Conservation (phyloP, 345 rosid genomes). For the Reutealis trisperma region DNA sequence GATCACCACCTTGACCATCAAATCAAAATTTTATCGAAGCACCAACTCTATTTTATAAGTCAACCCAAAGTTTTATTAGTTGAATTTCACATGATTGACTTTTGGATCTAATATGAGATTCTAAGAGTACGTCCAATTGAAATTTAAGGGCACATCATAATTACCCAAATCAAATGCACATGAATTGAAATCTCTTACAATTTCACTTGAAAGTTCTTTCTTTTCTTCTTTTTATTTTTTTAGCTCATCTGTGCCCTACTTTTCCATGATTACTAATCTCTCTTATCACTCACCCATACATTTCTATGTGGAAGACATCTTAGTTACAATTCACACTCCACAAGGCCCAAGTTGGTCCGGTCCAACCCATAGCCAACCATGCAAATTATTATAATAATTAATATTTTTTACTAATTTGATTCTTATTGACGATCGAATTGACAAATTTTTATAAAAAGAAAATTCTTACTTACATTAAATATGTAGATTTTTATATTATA, state of each 20-base stretch:
- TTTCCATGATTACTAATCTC: constrained; percentile 13
- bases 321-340: constrained; percentile 32
- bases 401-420: too few relatives aligned
- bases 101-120: neutral
- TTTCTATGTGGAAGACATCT: constrained; percentile 30
- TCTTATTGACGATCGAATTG: too few relatives aligned
- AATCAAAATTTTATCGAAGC: neutral
- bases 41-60: neutral
- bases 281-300: neutral
- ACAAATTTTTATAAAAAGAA: too few relatives aligned
- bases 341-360: constrained; percentile 36
- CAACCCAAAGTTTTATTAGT: constrained; percentile 1
- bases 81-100: constrained; percentile 6
- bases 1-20: constrained; percentile 4
- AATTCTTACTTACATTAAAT: too few relatives aligned
- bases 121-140: constrained; percentile 6
- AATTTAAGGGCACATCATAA: constrained; percentile 13
- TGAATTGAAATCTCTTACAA: constrained; percentile 23
- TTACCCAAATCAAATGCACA: constrained; percentile 28
- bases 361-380: constrained; percentile 44
- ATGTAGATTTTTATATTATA: too few relatives aligned
- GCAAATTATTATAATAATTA: neutral
- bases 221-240: neutral
- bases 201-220: neutral
- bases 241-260: neutral